phyloP scores from a whole-genome alignment of 2,329 filamentous ascomycete genomes.

The Cytospora chrysosperma region DNA sequence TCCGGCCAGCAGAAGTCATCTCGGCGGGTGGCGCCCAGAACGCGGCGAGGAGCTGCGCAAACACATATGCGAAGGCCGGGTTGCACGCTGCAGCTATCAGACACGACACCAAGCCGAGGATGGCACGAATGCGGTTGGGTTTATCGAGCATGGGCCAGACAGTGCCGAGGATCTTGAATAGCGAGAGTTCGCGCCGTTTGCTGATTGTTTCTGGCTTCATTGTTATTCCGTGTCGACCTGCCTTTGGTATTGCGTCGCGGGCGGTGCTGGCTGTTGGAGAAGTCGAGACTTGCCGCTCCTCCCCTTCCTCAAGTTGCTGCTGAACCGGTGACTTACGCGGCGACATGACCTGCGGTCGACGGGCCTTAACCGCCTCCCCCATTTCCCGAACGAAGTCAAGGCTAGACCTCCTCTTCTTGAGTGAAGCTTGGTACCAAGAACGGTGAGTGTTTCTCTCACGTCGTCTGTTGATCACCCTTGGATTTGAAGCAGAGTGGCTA shows the following conservation, averaged over 20 bases:
- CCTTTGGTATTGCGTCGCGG: background rate
- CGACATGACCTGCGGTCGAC: slow-evolving; percentile 2
- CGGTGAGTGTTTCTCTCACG: background rate
- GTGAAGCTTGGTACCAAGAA: background rate
- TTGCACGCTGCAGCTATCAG: slow-evolving; percentile 65
- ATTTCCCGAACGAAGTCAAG: slow-evolving; percentile 20
- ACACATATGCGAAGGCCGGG: slow-evolving; percentile 73
- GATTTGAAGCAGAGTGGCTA: background rate
- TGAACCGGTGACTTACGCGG: background rate
- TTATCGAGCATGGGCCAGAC: slow-evolving; percentile 65
- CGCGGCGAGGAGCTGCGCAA: slow-evolving; percentile 68
- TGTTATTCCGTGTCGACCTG: background rate
- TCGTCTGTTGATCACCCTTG: background rate
- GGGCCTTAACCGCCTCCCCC: slow-evolving; percentile 15
- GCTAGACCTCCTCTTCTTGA: slow-evolving; percentile 5
- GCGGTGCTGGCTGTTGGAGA: background rate
- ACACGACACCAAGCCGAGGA: slow-evolving; percentile 61
- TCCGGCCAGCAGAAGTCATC: slow-evolving; percentile 48
- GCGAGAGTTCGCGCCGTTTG: slow-evolving; percentile 28
- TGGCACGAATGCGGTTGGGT: slow-evolving; percentile 52
- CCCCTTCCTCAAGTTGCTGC: background rate
- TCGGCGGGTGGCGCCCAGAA: slow-evolving; percentile 58
- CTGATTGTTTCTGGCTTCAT: background rate
- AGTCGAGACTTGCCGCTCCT: background rate
- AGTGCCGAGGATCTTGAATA: slow-evolving; percentile 61